Conservation (phyloP, 1,139 yeast species). For the Suhomyces maxii region DNA sequence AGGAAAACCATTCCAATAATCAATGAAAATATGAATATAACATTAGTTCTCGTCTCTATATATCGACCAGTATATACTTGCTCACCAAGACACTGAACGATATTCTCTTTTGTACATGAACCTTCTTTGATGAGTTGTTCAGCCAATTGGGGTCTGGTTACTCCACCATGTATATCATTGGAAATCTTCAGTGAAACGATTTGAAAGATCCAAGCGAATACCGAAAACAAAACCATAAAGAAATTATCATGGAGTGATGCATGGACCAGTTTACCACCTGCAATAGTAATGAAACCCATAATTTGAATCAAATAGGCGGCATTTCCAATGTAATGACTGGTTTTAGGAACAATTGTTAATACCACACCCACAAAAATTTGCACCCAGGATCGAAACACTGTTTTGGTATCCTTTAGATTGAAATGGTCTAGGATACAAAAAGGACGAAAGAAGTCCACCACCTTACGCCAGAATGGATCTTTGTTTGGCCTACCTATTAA, state of each 20-base stretch:
- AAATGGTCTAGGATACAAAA: slow-evolving; percentile 29
- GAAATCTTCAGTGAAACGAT: slow-evolving; percentile 29
- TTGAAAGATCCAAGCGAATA: slow-evolving; percentile 27
- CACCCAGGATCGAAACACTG: slow-evolving; percentile 28
- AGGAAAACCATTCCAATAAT: slow-evolving; percentile 25
- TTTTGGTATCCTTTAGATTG: slow-evolving; percentile 26
- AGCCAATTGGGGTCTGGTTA: slow-evolving; percentile 21
- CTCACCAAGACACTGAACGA: slow-evolving; percentile 20
- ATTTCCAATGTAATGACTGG: slow-evolving; percentile 31
- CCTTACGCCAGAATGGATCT: slow-evolving; percentile 16
- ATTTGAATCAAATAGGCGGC: slow-evolving; percentile 32
- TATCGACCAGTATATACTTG: slow-evolving; percentile 32
- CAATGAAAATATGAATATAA: slow-evolving; percentile 27
- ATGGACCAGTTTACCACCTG: slow-evolving; percentile 32
- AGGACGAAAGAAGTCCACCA: slow-evolving; percentile 19
- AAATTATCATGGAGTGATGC: slow-evolving; percentile 19
- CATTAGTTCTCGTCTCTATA: slow-evolving; percentile 27
- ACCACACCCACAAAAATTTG: slow-evolving; percentile 31
- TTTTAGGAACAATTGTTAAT: slow-evolving; percentile 25
- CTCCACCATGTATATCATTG: slow-evolving; percentile 26
- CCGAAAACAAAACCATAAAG: slow-evolving; percentile 17
- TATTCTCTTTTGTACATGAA: slow-evolving; percentile 24
- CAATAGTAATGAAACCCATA: slow-evolving; percentile 26
- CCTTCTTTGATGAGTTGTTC: slow-evolving; percentile 27
- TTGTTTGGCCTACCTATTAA: not conserved